Base-by-base conservation (phyloP, 2,329 filamentous ascomycete genomes). In the Paraconiothyrium sp. region DNA sequence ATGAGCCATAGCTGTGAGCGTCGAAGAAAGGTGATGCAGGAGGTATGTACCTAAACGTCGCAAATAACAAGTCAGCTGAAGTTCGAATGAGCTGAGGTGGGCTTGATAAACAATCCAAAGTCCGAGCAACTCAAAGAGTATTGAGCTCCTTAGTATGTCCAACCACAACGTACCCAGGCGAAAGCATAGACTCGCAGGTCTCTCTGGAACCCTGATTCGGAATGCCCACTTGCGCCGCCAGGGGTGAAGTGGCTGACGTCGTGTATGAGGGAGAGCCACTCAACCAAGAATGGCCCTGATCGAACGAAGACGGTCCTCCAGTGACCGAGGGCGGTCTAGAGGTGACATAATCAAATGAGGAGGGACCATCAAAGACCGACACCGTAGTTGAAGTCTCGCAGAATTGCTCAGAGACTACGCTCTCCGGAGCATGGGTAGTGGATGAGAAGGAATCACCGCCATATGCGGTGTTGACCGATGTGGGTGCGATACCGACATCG, bases 241-340 rank as follows among this genome's bases (percentile, higher is more conserved):
- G 54, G 13, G 74, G 73, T 4, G 73, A 76, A 41, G 73, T 74
- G 5, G 71, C 65, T 10, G 62, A 67, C 3, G 70, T 73, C 4
- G 69, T 70, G 37, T 72, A 70, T 6, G 68, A 76, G 4, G 71
- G 69, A 4, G 73, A 73, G 47, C 56, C 49, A 47, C 64, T 68
- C 30, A 63, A 43, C 65, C 62, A 71, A 59, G 66, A 69, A 41
- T 68, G 68, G 32, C 61, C 63, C 16, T 70, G 70, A 27, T 62
- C 64, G 24, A 70, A 66, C 4, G 72, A 74, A 9, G 69, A 71
- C 14, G 65, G 65, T 13, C 62, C 72, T 22, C 70, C 76, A 16
- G 66, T 55, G 7, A 75, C 58, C 8, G 76, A 78, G 4, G 71
- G 68, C 8, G 76, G 68, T 35, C 65, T 72, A 1, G 75, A 77